Evolutionary conservation across 331 rosid genomes (phyloP).

Genomic region (Erythrophleum ivorense): DNA sequence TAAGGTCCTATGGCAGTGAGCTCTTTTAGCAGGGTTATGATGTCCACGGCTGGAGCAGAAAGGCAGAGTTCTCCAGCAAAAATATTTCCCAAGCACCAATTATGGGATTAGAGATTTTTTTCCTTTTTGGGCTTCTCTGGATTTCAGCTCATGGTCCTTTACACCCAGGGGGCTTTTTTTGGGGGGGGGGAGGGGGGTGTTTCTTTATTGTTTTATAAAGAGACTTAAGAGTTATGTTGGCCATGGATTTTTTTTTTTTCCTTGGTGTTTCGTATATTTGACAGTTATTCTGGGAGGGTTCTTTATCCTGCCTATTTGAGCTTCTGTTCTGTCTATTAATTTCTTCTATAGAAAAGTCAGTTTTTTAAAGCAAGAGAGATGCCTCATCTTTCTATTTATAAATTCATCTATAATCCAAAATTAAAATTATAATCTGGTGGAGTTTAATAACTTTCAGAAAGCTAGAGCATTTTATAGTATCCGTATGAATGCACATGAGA

Average conservation of each 20-base stretch:
- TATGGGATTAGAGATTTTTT: too few species aligned
- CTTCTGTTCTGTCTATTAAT: background rate
- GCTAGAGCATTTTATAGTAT: background rate
- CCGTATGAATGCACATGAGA: background rate
- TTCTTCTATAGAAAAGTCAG: background rate
- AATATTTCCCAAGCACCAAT: background rate
- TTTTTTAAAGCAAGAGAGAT: too few species aligned
- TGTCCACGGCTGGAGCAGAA: background rate
- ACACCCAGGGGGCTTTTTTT: background rate
- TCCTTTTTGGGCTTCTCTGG: background rate
- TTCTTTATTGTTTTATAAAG: background rate
- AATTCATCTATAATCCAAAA: background rate
- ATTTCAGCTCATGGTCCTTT: slow-evolving; percentile 14
- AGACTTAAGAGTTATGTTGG: background rate
- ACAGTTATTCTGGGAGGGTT: slow-evolving; percentile 16
- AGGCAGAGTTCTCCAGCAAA: background rate
- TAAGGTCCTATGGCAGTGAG: background rate
- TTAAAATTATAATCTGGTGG: background rate
- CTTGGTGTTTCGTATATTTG: background rate
- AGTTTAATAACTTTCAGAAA: background rate
- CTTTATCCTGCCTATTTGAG: slow-evolving; percentile 5
- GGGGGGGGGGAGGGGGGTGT: too few species aligned
- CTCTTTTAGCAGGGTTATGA: slow-evolving; percentile 7
- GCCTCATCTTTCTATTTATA: too few species aligned
- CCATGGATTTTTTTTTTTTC: background rate